Percentiles rank a stretch among this genome's conserved stretches.
Conservation (phyloP, 345 rosid species). For the Arabidopsis thaliana region DNA sequence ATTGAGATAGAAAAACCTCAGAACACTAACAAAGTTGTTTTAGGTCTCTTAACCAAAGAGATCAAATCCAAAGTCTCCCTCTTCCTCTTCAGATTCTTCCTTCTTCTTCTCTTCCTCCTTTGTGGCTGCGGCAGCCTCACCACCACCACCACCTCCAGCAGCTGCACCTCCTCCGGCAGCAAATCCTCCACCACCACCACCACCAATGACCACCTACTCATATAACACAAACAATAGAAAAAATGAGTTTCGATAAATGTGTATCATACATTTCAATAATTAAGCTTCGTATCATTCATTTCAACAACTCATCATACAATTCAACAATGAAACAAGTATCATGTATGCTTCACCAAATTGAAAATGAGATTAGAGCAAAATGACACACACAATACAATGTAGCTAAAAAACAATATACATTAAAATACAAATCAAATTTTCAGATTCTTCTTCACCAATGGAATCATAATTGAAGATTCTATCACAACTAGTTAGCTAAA, state of each 20-base stretch:
- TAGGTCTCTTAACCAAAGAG: constrained; percentile 58
- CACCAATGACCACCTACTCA: constrained; percentile 59
- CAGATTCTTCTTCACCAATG: neutral
- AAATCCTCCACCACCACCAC: constrained; percentile 58
- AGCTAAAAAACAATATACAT: neutral
- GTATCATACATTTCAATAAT: neutral
- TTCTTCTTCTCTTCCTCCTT: constrained; percentile 67
- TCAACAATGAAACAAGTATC: no score
- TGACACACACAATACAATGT: neutral
- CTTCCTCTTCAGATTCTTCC: constrained; percentile 66
- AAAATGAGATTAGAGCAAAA: neutral
- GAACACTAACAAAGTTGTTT: constrained; percentile 9
- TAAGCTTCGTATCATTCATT: neutral
- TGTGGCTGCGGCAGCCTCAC: constrained; percentile 54
- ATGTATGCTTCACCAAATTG: neutral
- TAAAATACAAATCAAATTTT: neutral
- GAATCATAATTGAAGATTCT: neutral
- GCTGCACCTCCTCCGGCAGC: constrained; percentile 56
- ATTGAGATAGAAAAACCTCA: constrained; percentile 4
- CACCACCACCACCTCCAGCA: constrained; percentile 57
- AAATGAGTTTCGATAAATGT: neutral
- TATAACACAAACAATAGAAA: neutral
- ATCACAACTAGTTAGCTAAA: neutral
- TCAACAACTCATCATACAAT: no score
- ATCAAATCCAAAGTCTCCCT: constrained; percentile 73